Percentiles rank a stretch among this genome's conserved stretches.
Conservation (phyloP, 163 green algal genomes). For the Scenedesmus sp. region DNA sequence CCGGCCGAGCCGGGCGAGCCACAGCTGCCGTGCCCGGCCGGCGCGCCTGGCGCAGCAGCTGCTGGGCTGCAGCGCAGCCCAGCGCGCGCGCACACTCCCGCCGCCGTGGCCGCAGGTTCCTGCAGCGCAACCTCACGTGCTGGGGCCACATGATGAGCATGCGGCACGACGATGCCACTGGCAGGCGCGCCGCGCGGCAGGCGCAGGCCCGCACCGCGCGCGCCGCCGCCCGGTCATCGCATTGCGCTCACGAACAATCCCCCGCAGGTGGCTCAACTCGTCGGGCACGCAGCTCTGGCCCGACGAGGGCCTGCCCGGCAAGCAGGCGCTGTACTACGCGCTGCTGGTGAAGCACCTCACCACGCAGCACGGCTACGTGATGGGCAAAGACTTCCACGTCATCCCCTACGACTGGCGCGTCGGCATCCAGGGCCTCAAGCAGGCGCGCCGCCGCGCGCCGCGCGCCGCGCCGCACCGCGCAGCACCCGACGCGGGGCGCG, state of each 20-base stretch:
- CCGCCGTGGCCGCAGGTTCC: no score
- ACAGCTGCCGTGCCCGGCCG: no score
- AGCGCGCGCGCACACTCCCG: no score
- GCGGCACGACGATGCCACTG: background rate
- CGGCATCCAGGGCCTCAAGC: constrained; percentile 12
- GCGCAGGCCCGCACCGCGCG: no score
- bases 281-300: constrained; percentile 18
- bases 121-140: background rate
- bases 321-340: constrained; percentile 14
- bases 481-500: background rate
- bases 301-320: background rate
- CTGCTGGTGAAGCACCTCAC: constrained; percentile 12
- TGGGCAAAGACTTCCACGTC: constrained; percentile 9
- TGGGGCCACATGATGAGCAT: constrained; percentile 22
- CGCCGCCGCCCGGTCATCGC: no score
- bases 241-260: background rate
- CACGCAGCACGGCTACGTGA: background rate
- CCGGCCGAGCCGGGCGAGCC: no score
- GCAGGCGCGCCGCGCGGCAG: constrained; percentile 4
- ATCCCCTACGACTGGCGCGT: constrained; percentile 29
- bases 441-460: background rate
- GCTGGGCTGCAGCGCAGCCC: no score
- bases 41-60: no score
- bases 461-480: no score
- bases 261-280: constrained; percentile 1